phyloP scores from a whole-genome alignment of 768 basidiomycete species.

The Hygrophorus russula region DNA sequence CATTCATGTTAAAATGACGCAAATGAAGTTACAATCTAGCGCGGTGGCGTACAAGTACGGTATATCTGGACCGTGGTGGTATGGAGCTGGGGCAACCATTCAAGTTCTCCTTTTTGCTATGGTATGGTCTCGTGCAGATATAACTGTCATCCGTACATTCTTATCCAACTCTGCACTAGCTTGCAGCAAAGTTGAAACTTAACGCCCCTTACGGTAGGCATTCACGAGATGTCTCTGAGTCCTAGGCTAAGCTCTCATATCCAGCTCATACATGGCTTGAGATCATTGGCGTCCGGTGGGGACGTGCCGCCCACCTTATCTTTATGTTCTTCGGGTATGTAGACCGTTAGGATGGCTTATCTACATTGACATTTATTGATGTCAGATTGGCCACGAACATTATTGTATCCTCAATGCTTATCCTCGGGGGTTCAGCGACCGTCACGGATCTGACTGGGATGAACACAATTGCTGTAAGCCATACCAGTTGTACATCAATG shows the following conservation, averaged over 20 bases:
- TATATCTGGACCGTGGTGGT: conserved; percentile 85
- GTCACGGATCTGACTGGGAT: conserved; percentile 85
- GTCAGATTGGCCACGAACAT: conserved; percentile 76
- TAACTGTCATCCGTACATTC: not conserved
- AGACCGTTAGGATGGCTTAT: not conserved
- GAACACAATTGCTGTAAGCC: conserved; percentile 64
- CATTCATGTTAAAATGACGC: not conserved
- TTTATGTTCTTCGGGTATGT: conserved; percentile 82
- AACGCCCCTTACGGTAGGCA: conserved; percentile 62
- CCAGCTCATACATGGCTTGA: conserved; percentile 74
- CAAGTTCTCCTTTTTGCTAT: conserved; percentile 87
- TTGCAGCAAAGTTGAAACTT: conserved; percentile 85
- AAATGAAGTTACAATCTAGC: conserved; percentile 53
- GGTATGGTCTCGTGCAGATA: conserved; percentile 22
- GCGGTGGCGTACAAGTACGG: conserved; percentile 81
- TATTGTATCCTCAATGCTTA: conserved; percentile 81
- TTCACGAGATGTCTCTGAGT: no score
- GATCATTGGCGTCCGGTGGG: conserved; percentile 77
- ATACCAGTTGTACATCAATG: not conserved
- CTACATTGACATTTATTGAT: not conserved
- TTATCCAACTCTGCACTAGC: conserved; percentile 22
- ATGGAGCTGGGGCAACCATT: conserved; percentile 81
- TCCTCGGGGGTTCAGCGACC: conserved; percentile 76
- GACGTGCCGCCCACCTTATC: conserved; percentile 61
- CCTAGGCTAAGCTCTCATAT: no score